Percentiles rank a stretch among this genome's conserved stretches.
Conservation (phyloP, 2,329 filamentous ascomycete genomes). For the Fusarium staphyleae region DNA sequence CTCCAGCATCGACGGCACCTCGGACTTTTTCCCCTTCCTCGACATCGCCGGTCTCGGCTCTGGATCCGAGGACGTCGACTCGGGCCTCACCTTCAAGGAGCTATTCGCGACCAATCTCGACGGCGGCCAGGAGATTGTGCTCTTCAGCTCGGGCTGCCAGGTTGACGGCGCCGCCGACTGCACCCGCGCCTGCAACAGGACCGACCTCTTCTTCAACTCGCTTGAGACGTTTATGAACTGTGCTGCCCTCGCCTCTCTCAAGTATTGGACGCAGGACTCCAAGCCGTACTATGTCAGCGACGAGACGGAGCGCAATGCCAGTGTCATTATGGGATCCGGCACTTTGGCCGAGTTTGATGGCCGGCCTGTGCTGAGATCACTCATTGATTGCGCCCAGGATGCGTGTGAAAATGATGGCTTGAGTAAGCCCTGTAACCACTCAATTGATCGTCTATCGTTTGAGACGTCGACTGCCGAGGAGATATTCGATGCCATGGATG, state of each 20-base stretch:
- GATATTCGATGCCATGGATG: conserved; percentile 46
- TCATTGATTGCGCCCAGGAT: conserved; percentile 47
- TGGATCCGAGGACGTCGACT: conserved; percentile 39
- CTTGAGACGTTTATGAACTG: conserved; percentile 52
- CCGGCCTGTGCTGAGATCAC: conserved; percentile 42
- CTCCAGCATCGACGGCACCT: conserved; percentile 43
- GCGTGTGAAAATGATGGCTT: conserved; percentile 47
- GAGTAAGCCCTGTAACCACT: conserved; percentile 42
- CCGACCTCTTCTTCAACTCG: conserved; percentile 44
- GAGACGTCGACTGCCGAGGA: conserved; percentile 39
- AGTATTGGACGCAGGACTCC: conserved; percentile 45
- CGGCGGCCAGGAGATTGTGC: conserved; percentile 43
- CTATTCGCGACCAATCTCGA: conserved; percentile 46
- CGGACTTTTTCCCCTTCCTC: conserved; percentile 49
- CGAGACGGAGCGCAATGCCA: conserved; percentile 49
- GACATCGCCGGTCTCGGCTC: conserved; percentile 45
- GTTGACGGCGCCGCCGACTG: conserved; percentile 44
- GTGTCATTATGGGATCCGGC: conserved; percentile 46
- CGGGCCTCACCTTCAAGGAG: conserved; percentile 45
- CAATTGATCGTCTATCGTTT: conserved; percentile 40
- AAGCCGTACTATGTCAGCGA: conserved; percentile 42
- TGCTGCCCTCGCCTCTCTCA: conserved; percentile 46
- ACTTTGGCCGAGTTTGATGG: conserved; percentile 44
- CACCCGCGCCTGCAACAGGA: conserved; percentile 44
- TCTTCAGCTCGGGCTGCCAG: conserved; percentile 46